These are phyloP conservation scores for Cryphonectria nitschkei DNA, from an alignment of 2,329 filamentous ascomycete genomes.

Conservation along the genomic window DNA sequence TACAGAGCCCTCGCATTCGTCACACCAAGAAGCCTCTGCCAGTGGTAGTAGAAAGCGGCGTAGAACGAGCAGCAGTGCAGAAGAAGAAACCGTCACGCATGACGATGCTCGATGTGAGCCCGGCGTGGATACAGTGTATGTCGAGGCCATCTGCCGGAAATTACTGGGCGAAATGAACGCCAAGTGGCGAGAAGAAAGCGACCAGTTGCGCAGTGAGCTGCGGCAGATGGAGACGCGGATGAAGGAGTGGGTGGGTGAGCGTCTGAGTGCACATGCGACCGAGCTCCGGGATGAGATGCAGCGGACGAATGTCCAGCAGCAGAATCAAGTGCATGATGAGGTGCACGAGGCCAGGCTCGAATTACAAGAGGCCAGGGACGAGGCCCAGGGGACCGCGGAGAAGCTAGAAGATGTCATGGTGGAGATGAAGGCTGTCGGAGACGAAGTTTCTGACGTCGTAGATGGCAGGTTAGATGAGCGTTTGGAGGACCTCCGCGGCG, in stretches of 20 bases:
- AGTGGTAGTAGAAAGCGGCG: slow-evolving; percentile 17
- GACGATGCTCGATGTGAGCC: not conserved
- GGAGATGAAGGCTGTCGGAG: slow-evolving; percentile 5
- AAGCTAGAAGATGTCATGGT: slow-evolving; percentile 12
- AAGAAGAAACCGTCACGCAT: not conserved
- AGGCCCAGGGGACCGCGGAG: slow-evolving; percentile 1
- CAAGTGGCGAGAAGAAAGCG: slow-evolving; percentile 15
- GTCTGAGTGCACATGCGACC: slow-evolving; percentile 3
- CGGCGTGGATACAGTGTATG: not conserved
- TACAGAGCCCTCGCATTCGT: not conserved
- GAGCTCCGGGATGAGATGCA: not conserved
- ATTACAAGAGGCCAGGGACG: not conserved
- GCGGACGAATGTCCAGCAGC: slow-evolving; percentile 17
- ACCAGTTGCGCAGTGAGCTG: slow-evolving; percentile 11
- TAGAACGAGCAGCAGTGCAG: slow-evolving; percentile 11
- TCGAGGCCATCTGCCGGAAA: slow-evolving; percentile 17
- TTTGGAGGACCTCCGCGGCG: slow-evolving; percentile 5
- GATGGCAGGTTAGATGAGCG: slow-evolving; percentile 12
- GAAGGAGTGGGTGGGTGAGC: slow-evolving; percentile 17
- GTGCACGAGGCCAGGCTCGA: slow-evolving; percentile 10
- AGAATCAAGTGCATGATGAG: slow-evolving; percentile 11
- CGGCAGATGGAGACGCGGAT: slow-evolving; percentile 19
- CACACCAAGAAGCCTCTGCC: not conserved
- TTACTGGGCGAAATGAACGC: slow-evolving; percentile 16
- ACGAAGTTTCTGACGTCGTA: not conserved